phyloP scores from a whole-genome alignment of 176 grass and related monocot species.

The Coix lacrymajobi region DNA sequence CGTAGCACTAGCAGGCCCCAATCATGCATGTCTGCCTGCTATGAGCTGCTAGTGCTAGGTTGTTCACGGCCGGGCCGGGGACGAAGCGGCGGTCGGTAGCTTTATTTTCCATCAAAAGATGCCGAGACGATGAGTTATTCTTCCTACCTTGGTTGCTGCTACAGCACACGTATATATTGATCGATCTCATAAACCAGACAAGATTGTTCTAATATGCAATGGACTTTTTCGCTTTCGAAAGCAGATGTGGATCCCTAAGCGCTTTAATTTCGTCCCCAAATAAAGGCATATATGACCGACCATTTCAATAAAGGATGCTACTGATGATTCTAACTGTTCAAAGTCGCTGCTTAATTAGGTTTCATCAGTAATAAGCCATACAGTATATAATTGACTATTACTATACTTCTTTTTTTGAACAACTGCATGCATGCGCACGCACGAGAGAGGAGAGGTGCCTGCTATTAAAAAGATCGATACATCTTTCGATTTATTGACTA shows the following conservation, averaged over 20 bases:
- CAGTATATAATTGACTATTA: too few species aligned
- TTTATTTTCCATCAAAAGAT: neutral
- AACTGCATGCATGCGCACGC: too few species aligned
- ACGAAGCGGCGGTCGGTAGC: too few species aligned
- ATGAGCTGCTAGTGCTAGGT: neutral
- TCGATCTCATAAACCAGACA: neutral
- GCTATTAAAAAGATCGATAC: too few species aligned
- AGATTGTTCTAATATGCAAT: neutral
- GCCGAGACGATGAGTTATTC: conserved; percentile 20
- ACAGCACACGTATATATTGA: neutral
- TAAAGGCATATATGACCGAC: neutral
- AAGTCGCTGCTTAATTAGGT: neutral
- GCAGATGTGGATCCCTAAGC: neutral
- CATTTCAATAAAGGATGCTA: conserved; percentile 4
- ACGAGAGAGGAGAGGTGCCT: too few species aligned
- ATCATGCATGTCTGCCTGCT: too few species aligned
- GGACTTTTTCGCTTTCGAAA: neutral
- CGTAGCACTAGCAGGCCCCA: too few species aligned
- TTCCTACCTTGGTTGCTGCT: neutral
- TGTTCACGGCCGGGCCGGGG: neutral
- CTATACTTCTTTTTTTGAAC: too few species aligned
- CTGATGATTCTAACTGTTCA: neutral
- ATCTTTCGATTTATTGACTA: too few species aligned
- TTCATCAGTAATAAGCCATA: too few species aligned
- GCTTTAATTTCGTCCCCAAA: neutral